Evolutionary conservation across 2,329 filamentous ascomycete species (phyloP).

Genomic region (Botrytis fragariae): DNA sequence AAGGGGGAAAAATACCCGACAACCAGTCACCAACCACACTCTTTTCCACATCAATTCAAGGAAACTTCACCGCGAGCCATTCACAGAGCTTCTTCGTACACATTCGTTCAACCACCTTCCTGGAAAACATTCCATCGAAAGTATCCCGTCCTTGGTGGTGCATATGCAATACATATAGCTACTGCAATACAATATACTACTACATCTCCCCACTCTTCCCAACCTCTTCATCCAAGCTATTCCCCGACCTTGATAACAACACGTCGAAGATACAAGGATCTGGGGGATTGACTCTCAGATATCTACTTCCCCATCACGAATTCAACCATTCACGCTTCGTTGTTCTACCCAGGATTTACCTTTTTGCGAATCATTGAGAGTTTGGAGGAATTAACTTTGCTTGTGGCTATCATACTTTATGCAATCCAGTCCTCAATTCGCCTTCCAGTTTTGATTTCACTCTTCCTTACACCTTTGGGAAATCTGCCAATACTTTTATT

Average conservation of each 20-base stretch:
- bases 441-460: neutral
- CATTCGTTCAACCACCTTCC: constrained; percentile 5
- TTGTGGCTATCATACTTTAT: constrained; percentile 6
- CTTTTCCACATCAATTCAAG: neutral
- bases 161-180: constrained; percentile 11
- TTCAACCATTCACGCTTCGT: neutral
- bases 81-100: neutral
- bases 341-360: constrained; percentile 1
- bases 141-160: neutral
- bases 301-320: neutral
- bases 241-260: constrained; percentile 2
- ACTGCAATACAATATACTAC: neutral
- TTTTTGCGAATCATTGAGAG: constrained; percentile 3
- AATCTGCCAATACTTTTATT: neutral
- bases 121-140: neutral
- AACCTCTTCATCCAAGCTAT: constrained; percentile 14
- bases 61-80: neutral
- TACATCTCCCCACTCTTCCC: constrained; percentile 9
- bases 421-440: constrained; percentile 12
- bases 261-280: constrained; percentile 14
- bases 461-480: neutral
- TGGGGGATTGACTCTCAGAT: constrained; percentile 4
- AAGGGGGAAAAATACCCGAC: neutral
- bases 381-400: constrained; percentile 9
- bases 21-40: constrained; percentile 6